A percentile compares a stretch with the other conserved stretches of the same genome.
These are phyloP conservation scores for Lanmaoa pseudosensibilis DNA, from an alignment of 768 basidiomycete species.

Conservation along the genomic window DNA sequence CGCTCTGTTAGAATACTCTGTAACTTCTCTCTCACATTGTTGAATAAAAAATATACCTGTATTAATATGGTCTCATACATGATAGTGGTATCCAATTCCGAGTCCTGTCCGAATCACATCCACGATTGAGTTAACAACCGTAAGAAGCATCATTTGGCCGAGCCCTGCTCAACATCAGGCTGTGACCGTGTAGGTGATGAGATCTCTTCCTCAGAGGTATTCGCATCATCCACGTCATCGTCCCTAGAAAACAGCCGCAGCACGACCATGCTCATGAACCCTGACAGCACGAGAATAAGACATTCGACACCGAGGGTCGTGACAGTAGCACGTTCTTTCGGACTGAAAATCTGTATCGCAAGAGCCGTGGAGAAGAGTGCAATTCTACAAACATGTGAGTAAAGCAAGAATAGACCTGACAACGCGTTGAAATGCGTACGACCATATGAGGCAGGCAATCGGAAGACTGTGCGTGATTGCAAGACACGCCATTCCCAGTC, in stretches of 20 bases:
- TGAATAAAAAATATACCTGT: background rate
- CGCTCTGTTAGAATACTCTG: too few species aligned
- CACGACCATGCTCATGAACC: background rate
- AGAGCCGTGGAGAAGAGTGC: constrained; percentile 10
- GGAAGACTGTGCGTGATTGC: constrained; percentile 20
- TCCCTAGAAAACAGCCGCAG: background rate
- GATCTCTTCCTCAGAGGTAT: background rate
- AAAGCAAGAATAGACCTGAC: background rate
- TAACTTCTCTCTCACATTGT: too few species aligned
- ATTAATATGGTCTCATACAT: background rate
- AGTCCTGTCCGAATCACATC: background rate
- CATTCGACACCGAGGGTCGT: constrained; percentile 6
- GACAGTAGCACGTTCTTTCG: background rate
- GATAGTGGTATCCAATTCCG: background rate
- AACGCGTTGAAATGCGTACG: constrained; percentile 1
- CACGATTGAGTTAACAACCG: background rate
- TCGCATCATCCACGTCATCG: background rate
- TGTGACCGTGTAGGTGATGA: background rate
- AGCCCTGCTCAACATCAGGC: constrained; percentile 4
- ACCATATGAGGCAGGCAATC: constrained; percentile 12
- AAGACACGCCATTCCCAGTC: constrained; percentile 6
- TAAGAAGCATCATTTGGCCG: background rate
- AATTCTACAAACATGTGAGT: background rate
- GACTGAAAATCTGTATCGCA: constrained; percentile 9
- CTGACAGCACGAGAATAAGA: constrained; percentile 3